A percentile compares a stretch with the other conserved stretches of the same genome.
Conservation (phyloP, 441 rosid species). For the Populus hybrid region DNA sequence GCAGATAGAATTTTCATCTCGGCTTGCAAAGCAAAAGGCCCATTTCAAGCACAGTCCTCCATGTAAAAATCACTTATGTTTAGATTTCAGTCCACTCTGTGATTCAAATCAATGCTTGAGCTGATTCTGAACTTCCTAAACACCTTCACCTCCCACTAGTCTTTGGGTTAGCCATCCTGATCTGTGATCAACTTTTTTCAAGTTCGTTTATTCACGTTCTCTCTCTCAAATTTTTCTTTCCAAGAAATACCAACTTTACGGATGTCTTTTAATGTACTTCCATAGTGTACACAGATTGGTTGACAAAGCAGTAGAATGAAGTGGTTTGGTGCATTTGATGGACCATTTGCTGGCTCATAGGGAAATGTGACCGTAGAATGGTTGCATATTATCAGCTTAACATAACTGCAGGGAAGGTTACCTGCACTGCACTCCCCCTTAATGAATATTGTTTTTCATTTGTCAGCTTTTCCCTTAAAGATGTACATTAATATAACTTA, state of each 20-base stretch:
- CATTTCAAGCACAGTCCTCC: not conserved
- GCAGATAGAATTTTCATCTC: not conserved
- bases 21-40: conserved; percentile 1
- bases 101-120: not conserved
- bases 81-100: not conserved
- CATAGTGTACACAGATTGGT: not conserved
- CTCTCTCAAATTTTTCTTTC: not conserved
- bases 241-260: not conserved
- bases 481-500: not conserved
- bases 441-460: not conserved
- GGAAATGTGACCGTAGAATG: not conserved
- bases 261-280: not conserved
- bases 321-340: not conserved
- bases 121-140: conserved; percentile 7
- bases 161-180: not conserved
- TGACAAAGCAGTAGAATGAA: not conserved
- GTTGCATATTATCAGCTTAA: not conserved
- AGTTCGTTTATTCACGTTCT: not conserved
- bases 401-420: not conserved
- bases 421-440: not conserved
- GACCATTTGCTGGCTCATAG: not conserved
- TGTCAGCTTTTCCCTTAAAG: not conserved
- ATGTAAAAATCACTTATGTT: not conserved
- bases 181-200: not conserved
- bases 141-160: not conserved